These are phyloP conservation scores for Setaria viridis DNA, from an alignment of 202 grass and related monocot genomes.

Conservation along the genomic window DNA sequence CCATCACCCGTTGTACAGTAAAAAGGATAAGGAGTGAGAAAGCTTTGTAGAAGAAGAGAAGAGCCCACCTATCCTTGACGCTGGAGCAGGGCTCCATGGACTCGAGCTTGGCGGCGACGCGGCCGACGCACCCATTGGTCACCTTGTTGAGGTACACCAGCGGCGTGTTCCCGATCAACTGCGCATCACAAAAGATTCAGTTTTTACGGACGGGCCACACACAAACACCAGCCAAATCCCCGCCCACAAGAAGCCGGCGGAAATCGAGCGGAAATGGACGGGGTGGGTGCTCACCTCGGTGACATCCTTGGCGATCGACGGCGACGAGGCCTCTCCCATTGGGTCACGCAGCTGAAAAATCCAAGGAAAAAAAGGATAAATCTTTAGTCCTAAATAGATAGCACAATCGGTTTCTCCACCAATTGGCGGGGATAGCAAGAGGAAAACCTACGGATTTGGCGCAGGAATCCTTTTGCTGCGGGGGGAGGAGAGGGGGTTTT, in stretches of 20 bases:
- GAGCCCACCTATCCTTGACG: conserved; percentile 76
- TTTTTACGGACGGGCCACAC: neutral
- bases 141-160: conserved; percentile 86
- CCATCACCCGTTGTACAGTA: neutral
- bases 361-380: neutral
- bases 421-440: neutral
- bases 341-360: conserved; percentile 24
- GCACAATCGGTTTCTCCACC: neutral
- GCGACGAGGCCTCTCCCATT: conserved; percentile 50
- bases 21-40: neutral
- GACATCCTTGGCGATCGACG: conserved; percentile 71
- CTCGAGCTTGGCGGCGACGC: conserved; percentile 85
- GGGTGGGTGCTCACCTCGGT: conserved; percentile 58
- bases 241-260: neutral
- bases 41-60: neutral
- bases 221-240: neutral
- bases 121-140: conserved; percentile 61
- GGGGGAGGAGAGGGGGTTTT: neutral
- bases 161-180: conserved; percentile 87
- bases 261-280: neutral
- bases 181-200: neutral
- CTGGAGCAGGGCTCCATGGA: conserved; percentile 93
- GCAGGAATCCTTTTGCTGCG: neutral
- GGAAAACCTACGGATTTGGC: neutral
- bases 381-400: neutral